Percentiles rank a stretch among this genome's conserved stretches.
phyloP scores from a whole-genome alignment of 176 grass and related monocot species.

The Pharus latifolius region DNA sequence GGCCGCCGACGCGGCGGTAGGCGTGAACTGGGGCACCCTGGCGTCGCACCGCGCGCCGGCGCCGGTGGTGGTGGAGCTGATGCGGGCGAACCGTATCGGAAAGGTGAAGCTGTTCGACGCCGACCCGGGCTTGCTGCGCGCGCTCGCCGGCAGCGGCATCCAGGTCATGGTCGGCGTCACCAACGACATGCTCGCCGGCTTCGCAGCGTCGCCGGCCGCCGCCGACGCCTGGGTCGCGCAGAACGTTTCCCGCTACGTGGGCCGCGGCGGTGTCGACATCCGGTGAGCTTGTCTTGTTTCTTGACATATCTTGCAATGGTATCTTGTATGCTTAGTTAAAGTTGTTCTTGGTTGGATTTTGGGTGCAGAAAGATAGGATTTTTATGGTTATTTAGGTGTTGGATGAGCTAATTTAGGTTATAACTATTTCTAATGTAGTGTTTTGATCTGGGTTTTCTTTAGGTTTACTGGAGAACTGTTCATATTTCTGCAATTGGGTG shows the following conservation, averaged over 20 bases:
- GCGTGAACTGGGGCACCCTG: constrained; percentile 87
- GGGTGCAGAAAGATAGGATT: not conserved
- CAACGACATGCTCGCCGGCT: constrained; percentile 36
- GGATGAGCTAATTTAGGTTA: not conserved
- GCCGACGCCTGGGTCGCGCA: constrained; percentile 59
- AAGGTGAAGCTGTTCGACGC: constrained; percentile 86
- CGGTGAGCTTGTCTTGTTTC: constrained; percentile 27
- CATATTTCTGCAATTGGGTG: no score
- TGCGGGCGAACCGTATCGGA: constrained; percentile 54
- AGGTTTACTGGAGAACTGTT: not conserved
- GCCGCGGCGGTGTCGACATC: constrained; percentile 61
- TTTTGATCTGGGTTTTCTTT: not conserved
- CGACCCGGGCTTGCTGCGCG: constrained; percentile 40
- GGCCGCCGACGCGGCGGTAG: constrained; percentile 46
- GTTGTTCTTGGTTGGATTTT: not conserved
- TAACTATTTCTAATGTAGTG: not conserved
- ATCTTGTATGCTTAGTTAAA: not conserved
- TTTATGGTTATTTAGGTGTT: not conserved
- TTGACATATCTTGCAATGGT: not conserved
- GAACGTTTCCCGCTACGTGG: constrained; percentile 70
- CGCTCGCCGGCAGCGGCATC: constrained; percentile 68
- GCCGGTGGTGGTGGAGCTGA: constrained; percentile 53
- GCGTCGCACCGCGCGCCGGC: constrained; percentile 58
- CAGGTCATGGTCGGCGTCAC: constrained; percentile 72
- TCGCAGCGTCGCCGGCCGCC: constrained; percentile 41